A percentile compares a stretch with the other conserved stretches of the same genome.
Conservation (phyloP, 805 yeast genomes). For the Wickerhamomyces canadensis region DNA sequence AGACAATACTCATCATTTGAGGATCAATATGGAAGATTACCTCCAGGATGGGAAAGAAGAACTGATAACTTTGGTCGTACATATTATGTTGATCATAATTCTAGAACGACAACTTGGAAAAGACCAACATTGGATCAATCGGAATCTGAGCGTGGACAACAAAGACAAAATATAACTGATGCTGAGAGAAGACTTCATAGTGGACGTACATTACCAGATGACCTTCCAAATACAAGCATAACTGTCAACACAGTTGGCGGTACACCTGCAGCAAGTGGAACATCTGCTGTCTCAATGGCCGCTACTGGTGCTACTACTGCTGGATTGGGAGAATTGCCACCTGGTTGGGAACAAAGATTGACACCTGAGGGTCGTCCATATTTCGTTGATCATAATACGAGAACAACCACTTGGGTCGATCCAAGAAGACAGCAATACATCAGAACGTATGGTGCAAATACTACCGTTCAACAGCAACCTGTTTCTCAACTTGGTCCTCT, state of each 20-base stretch:
- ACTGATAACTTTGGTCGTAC: constrained; percentile 97
- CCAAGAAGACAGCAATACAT: constrained; percentile 98
- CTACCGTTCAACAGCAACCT: constrained; percentile 96
- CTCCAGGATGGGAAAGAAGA: constrained; percentile 99
- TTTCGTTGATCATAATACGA: constrained; percentile 97
- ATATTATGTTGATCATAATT: constrained; percentile 95
- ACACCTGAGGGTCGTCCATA: constrained; percentile 98
- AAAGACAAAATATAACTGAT: constrained; percentile 66
- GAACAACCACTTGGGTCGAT: constrained; percentile 99
- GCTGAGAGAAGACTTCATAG: constrained; percentile 88
- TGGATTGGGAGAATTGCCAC: constrained; percentile 93
- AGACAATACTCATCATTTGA: constrained; percentile 90
- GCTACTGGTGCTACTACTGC: constrained; percentile 82
- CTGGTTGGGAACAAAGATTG: constrained; percentile 98
- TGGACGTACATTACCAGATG: constrained; percentile 83
- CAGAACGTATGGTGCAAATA: constrained; percentile 83
- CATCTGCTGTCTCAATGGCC: constrained; percentile 63
- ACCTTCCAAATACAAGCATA: constrained; percentile 25
- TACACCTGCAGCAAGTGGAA: constrained; percentile 41
- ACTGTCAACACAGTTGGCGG: constrained; percentile 44
- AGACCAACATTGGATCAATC: constrained; percentile 83
- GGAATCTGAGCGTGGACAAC: constrained; percentile 58
- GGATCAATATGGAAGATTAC: constrained; percentile 93
- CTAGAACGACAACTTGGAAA: constrained; percentile 98
- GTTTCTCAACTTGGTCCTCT: constrained; percentile 96